phyloP scores from a whole-genome alignment of 768 basidiomycete species.

The Russula brevipes region DNA sequence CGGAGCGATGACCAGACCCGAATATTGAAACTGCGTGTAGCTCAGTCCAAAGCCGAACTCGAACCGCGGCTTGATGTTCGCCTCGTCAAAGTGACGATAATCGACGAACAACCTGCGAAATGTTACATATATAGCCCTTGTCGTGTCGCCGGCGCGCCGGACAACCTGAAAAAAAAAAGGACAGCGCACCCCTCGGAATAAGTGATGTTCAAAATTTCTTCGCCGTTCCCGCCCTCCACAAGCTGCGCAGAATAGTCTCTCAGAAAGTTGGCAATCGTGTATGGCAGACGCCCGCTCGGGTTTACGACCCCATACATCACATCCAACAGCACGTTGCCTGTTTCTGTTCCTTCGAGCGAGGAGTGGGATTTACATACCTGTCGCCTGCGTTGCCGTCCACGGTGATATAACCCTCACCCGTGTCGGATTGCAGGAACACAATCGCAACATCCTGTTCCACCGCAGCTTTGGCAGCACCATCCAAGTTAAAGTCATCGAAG shows the following conservation, averaged over 20 bases:
- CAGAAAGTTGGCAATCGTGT: conserved; percentile 64
- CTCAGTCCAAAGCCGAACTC: conserved; percentile 89
- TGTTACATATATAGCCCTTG: background rate
- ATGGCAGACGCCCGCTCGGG: conserved; percentile 61
- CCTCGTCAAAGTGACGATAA: conserved; percentile 42
- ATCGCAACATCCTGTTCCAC: conserved; percentile 53
- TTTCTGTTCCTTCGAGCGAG: conserved; percentile 60
- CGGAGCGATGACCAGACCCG: conserved; percentile 45
- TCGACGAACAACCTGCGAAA: conserved; percentile 28
- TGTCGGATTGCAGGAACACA: conserved; percentile 74
- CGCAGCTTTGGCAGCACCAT: conserved; percentile 25
- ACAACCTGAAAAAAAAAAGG: too few relatives aligned
- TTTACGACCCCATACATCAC: conserved; percentile 73
- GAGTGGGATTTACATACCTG: conserved; percentile 27
- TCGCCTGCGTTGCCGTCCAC: conserved; percentile 74
- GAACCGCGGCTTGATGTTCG: conserved; percentile 71
- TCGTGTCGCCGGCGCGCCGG: too few relatives aligned
- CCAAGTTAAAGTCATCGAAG: conserved; percentile 62
- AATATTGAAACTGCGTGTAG: conserved; percentile 79
- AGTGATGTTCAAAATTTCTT: conserved; percentile 24
- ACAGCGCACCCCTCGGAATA: conserved; percentile 27
- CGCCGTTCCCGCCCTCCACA: background rate
- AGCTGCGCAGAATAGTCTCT: conserved; percentile 7
- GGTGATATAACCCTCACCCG: conserved; percentile 74
- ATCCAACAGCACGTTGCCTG: conserved; percentile 59